Evolutionary conservation across 257 asterid species (phyloP), one percentile per base, ranked within the genome.

Genomic region (Asclepias syriaca): DNA sequence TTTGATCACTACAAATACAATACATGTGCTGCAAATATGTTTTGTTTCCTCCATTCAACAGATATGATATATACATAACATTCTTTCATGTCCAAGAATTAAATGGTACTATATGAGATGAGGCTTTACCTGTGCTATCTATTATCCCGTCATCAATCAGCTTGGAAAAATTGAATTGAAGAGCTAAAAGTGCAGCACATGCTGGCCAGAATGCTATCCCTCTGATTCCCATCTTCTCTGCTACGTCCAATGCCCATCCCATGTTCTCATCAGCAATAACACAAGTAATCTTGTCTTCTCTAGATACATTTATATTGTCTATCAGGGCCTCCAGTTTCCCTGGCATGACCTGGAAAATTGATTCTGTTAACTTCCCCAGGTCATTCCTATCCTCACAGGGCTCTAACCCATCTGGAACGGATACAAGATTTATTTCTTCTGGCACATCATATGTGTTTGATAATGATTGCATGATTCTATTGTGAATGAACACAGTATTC

Each of bases 351-450:
- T 69, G 40, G 24, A 50, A 27, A 15, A 87, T 63, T 5, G 86
- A 46, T 32, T 68, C 69, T 1, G 75, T 4, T 18, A 84, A 45
- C 78, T 72, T 82, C 12, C 79, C 83, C 0, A 83, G 63, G 59
- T 85, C 85, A 34, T 80, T 83, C 63, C 96, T 76, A 57, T 90
- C 92, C 72, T 87, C 97, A 73, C 77, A 46, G 0, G 88, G 69
- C 48, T 75, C 89, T 37, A 89, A 16, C 3, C 97, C 97, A 73
- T 90, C 96, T 5, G 92, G 96, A 55, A 91, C 40, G 0, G 92
- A 78, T 49, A 74, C 89, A 74, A 89, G 37, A 8, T 51, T 53
- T 15, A 91, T 70, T 53, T 56, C 65, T 43, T 80, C 79, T 0
- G 68, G 69, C 8, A 81, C 46, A 48, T 66, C 57, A 6, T 74